Base-by-base conservation (phyloP, 495 filamentous ascomycete species). In the Cercophora newfieldiana region DNA sequence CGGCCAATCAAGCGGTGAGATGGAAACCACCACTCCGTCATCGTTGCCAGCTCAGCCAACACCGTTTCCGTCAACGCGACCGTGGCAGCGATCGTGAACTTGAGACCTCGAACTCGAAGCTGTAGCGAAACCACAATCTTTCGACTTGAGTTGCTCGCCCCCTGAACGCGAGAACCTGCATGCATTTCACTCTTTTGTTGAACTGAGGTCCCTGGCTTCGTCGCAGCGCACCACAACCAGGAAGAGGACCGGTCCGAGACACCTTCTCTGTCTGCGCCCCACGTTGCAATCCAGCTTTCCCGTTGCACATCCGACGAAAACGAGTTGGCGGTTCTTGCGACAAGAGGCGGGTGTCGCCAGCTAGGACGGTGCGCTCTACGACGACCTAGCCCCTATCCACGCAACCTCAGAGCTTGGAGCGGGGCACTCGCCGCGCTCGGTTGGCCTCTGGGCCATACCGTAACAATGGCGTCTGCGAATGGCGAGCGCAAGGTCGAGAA, bases 401-500 rank as follows among this genome's bases (percentile, higher is more conserved):
- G 28, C 7, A 49, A 18, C 10, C 10, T 25, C 7, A 65, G 21
- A 10, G 14, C 51, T 22, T 57, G 30, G 19, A n/a, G 61, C 44
- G 33, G 49, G 61, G 26, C 49, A 6, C 16, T 29, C 10, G 29
- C 47, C 29, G 71, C 57, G 31, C 74, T 68, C 64, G 71, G 70
- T 69, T 75, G 79, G 77, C 71, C 75, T n/a, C 21, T 57, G n/a
- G 73, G 70, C 67, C 73, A 59, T 55, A 62, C 70, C 62, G 57
- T 53, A 66, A 71, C 59, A 37, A 81, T 80, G 79, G 65, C 79
- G 7, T 66, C 69, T 3, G 68, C 59, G 6, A 54, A 67, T 3
- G 63, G 24, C 25, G 75, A 75, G n/a, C 80, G 79, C 71, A 82
- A 80, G 63, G 59, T 65, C 31, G 81, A 82, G 59, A 82, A 82